A percentile compares a stretch with the other conserved stretches of the same genome.
These are phyloP conservation scores for Insectozyma bohioensis DNA, from an alignment of 1,139 yeast genomes.

Conservation along the genomic window DNA sequence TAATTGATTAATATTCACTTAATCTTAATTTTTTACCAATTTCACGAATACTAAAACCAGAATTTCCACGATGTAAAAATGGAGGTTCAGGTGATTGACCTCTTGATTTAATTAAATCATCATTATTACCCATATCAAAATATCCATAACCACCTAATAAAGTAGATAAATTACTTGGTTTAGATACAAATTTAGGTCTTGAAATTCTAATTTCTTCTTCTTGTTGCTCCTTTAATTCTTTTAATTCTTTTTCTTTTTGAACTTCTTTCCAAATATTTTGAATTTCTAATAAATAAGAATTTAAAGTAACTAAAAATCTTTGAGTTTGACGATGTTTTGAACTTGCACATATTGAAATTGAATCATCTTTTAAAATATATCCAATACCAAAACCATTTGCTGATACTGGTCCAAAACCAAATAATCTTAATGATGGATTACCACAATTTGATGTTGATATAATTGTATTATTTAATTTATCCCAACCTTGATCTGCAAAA, in stretches of 20 bases:
- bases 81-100: conserved; percentile 73
- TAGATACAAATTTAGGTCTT: conserved; percentile 12
- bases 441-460: conserved; percentile 57
- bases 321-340: conserved; percentile 90
- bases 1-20: conserved; percentile 55
- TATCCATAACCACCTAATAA: conserved; percentile 81
- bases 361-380: conserved; percentile 81
- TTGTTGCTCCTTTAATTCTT: conserved; percentile 3
- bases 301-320: conserved; percentile 74
- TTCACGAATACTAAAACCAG: conserved; percentile 56
- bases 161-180: conserved; percentile 34
- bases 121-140: conserved; percentile 71
- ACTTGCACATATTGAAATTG: conserved; percentile 81
- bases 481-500: conserved; percentile 74
- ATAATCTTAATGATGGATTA: conserved; percentile 80
- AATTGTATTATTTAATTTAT: conserved; percentile 55
- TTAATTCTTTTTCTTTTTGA: conserved; percentile 14
- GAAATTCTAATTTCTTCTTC: background rate
- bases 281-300: conserved; percentile 63
- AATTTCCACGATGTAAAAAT: conserved; percentile 41
- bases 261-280: conserved; percentile 54
- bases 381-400: conserved; percentile 93
- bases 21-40: conserved; percentile 73
- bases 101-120: conserved; percentile 54
- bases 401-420: conserved; percentile 92